phyloP scores from a whole-genome alignment of 1,139 yeast genomes.

The Casaregolazyma lundiana region DNA sequence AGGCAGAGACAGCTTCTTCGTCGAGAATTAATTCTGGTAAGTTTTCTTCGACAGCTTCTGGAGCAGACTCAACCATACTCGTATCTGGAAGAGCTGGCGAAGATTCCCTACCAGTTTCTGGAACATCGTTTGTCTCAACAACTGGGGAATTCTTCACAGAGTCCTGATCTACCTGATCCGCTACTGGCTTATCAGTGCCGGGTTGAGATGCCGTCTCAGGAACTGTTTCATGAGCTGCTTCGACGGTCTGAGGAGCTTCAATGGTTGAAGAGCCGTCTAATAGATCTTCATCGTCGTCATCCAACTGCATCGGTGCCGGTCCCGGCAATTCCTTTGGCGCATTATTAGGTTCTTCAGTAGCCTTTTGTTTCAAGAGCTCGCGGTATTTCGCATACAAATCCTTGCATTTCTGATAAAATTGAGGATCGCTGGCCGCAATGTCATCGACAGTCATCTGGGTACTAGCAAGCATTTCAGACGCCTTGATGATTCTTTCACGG shows the following conservation, averaged over 20 bases:
- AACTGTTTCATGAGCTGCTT: conserved; percentile 10
- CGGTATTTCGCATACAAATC: conserved; percentile 66
- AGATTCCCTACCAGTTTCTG: background rate
- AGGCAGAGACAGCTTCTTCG: conserved; percentile 24
- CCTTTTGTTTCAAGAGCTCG: conserved; percentile 6
- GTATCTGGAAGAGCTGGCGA: background rate
- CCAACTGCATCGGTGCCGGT: conserved; percentile 8
- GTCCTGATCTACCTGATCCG: background rate
- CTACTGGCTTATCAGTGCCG: background rate
- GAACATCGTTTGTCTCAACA: background rate
- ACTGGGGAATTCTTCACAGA: background rate
- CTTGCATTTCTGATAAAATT: conserved; percentile 70
- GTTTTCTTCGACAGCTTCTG: conserved; percentile 12
- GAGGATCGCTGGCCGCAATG: conserved; percentile 57
- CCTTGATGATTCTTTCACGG: conserved; percentile 78
- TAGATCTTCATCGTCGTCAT: conserved; percentile 8
- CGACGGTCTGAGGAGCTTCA: conserved; percentile 10
- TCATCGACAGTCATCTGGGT: conserved; percentile 96
- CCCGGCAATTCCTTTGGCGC: conserved; percentile 2
- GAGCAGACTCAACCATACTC: conserved; percentile 6
- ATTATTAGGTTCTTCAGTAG: conserved; percentile 8
- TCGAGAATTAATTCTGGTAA: conserved; percentile 19
- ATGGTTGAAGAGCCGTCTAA: conserved; percentile 9
- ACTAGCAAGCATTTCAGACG: conserved; percentile 94
- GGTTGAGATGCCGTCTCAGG: too few species aligned